Percentiles rank a stretch among this genome's conserved stretches.
Conservation (phyloP, 2,329 filamentous ascomycete species). For the Microsporum audouinii region DNA sequence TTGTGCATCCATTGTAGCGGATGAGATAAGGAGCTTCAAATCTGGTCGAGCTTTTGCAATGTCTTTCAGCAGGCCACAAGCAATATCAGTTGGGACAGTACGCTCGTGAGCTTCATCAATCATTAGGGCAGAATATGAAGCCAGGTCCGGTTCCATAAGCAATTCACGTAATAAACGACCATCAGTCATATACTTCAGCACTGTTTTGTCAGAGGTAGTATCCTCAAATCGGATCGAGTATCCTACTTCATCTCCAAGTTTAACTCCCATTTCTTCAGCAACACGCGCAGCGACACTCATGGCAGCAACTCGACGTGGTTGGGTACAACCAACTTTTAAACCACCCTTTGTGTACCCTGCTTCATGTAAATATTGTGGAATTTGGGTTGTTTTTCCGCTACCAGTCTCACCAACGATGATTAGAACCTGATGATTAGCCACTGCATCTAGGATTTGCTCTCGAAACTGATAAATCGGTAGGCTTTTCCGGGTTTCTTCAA, state of each 20-base stretch:
- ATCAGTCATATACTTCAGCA: slow-evolving; percentile 94
- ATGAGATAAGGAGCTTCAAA: slow-evolving; percentile 81
- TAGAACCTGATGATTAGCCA: slow-evolving; percentile 74
- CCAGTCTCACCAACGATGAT: slow-evolving; percentile 94
- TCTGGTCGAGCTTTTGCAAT: slow-evolving; percentile 72
- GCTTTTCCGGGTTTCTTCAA: slow-evolving; percentile 82
- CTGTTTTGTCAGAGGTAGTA: slow-evolving; percentile 77
- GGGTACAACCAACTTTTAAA: slow-evolving; percentile 81
- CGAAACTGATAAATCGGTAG: slow-evolving; percentile 83
- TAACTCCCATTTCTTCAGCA: slow-evolving; percentile 82
- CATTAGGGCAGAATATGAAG: slow-evolving; percentile 78
- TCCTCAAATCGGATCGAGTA: slow-evolving; percentile 95
- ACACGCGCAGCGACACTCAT: slow-evolving; percentile 98
- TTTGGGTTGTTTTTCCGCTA: slow-evolving; percentile 87
- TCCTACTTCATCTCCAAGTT: slow-evolving; percentile 82
- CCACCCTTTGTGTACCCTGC: slow-evolving; percentile 77
- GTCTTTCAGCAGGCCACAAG: slow-evolving; percentile 81
- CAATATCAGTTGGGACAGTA: slow-evolving; percentile 79
- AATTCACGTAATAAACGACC: slow-evolving; percentile 88
- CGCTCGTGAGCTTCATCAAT: slow-evolving; percentile 97
- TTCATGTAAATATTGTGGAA: slow-evolving; percentile 88
- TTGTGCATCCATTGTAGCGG: slow-evolving; percentile 85
- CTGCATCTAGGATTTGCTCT: slow-evolving; percentile 72
- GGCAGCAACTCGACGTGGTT: slow-evolving; percentile 86
- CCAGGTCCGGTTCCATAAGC: slow-evolving; percentile 74